Evolutionary conservation across 148 eudicot species (phyloP).

Genomic region (Chenopodium suecicum): DNA sequence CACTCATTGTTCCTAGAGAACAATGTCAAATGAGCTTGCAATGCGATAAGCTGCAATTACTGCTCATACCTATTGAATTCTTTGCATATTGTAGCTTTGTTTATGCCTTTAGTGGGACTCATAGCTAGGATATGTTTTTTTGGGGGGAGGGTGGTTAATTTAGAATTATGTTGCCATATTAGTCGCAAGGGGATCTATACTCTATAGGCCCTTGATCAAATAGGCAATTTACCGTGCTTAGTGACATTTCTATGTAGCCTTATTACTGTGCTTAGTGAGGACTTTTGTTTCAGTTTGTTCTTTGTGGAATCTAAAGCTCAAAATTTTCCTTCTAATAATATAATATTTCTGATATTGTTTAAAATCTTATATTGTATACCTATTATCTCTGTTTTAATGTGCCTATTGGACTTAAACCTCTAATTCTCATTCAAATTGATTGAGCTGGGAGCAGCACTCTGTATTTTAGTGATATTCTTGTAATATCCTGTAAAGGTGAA

Average conservation of each 20-base stretch:
- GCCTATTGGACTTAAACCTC: neutral
- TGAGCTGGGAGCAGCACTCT: neutral
- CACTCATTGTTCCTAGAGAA: too few relatives aligned
- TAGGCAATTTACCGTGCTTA: neutral
- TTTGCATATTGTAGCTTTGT: neutral
- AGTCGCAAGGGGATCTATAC: too few relatives aligned
- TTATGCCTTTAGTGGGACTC: neutral
- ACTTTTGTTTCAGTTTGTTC: neutral
- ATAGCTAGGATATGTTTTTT: too few relatives aligned
- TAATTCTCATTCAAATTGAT: neutral
- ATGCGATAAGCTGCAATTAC: neutral
- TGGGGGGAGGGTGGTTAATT: neutral
- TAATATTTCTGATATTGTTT: neutral
- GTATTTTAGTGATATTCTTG: neutral
- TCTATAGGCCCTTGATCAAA: neutral
- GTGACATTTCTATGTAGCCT: too few relatives aligned
- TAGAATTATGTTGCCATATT: neutral
- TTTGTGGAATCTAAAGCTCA: neutral
- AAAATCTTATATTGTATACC: neutral
- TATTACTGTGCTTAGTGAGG: neutral
- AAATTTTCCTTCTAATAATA: neutral
- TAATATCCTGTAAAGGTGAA: conserved; percentile 5
- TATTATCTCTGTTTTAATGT: neutral
- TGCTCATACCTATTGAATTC: neutral
- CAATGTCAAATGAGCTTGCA: too few relatives aligned